phyloP scores from a whole-genome alignment of 148 eudicot species.

The Silene conica region DNA sequence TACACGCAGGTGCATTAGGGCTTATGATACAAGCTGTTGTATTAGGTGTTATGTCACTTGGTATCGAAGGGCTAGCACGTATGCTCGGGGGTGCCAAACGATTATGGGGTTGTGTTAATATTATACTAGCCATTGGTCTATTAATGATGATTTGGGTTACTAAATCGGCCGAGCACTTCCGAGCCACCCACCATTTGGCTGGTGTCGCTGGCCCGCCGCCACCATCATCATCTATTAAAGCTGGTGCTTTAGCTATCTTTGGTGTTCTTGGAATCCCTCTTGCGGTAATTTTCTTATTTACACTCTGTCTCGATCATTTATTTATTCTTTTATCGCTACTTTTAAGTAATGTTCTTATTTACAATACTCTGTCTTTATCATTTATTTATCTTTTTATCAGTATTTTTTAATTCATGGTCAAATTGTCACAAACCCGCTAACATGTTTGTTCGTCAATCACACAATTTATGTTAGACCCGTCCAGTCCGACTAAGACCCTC shows the following conservation, averaged over 20 bases:
- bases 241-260: slow-evolving; percentile 48
- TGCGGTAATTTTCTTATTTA: slow-evolving; percentile 33
- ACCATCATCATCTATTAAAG: slow-evolving; percentile 38
- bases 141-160: slow-evolving; percentile 39
- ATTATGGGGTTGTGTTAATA: slow-evolving; percentile 41
- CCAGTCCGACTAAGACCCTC: too few relatives aligned
- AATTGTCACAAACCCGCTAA: too few relatives aligned
- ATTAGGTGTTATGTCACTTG: slow-evolving; percentile 34
- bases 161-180: slow-evolving; percentile 34
- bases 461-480: too few relatives aligned
- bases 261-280: slow-evolving; percentile 57
- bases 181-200: slow-evolving; percentile 9
- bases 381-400: too few relatives aligned
- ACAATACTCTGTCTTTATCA: too few relatives aligned
- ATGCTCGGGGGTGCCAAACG: slow-evolving; percentile 36
- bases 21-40: slow-evolving; percentile 40
- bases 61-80: slow-evolving; percentile 31
- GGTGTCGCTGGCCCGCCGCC: slow-evolving; percentile 8
- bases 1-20: slow-evolving; percentile 43
- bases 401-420: too few relatives aligned
- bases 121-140: slow-evolving; percentile 30
- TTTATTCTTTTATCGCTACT: too few relatives aligned
- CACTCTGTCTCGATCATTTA: not conserved
- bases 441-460: too few relatives aligned
- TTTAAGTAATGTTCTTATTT: too few relatives aligned